Percentiles rank a stretch among this genome's conserved stretches.
These are phyloP conservation scores for Drechslerella dactyloides DNA, from an alignment of 2,329 filamentous ascomycete genomes.

Conservation along the genomic window DNA sequence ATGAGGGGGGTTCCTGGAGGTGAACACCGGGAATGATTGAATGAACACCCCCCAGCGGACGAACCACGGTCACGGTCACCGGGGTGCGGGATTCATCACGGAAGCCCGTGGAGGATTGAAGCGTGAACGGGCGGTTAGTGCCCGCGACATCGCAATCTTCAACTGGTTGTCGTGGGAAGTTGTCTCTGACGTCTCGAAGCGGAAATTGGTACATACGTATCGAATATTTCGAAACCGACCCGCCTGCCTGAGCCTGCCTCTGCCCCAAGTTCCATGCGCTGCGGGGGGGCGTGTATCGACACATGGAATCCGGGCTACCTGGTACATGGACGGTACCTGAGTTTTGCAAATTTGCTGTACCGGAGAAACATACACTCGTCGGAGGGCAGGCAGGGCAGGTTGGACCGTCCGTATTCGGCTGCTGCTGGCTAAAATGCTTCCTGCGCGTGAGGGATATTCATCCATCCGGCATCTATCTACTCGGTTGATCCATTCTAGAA, in stretches of 20 bases:
- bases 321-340: too few relatives aligned
- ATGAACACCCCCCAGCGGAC: too few relatives aligned
- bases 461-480: too few relatives aligned
- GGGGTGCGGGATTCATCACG: background rate
- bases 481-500: background rate
- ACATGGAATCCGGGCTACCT: background rate
- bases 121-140: conserved; percentile 28
- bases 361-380: too few relatives aligned
- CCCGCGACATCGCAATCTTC: too few relatives aligned
- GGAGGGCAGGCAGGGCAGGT: too few relatives aligned
- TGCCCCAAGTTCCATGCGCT: too few relatives aligned
- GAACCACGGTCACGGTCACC: background rate
- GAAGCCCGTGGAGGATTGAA: background rate
- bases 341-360: too few relatives aligned
- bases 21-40: background rate
- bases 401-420: background rate
- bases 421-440: background rate
- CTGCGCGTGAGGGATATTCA: conserved; percentile 1
- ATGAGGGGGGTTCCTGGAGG: too few relatives aligned
- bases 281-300: background rate
- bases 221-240: conserved; percentile 16
- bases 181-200: conserved; percentile 14
- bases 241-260: conserved; percentile 33
- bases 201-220: conserved; percentile 28
- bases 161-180: conserved; percentile 4